phyloP scores from a whole-genome alignment of 2,329 filamentous ascomycete species.

The Kalaharituber pfeilii region DNA sequence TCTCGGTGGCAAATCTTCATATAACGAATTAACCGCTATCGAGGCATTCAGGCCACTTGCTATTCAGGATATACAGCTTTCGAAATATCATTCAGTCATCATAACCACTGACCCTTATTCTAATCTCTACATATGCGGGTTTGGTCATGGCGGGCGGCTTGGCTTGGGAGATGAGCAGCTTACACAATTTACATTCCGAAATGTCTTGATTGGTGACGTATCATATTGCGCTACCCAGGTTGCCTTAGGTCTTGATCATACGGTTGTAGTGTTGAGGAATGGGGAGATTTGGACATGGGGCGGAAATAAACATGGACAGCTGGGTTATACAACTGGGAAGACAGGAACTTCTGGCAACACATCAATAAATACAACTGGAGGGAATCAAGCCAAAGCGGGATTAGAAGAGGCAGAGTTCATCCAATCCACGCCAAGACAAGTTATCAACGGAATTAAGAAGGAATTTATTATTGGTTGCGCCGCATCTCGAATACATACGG shows the following conservation, averaged over 20 bases:
- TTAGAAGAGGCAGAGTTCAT: conserved; percentile 58
- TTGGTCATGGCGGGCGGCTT: conserved; percentile 75
- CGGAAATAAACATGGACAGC: conserved; percentile 64
- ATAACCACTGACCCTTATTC: conserved; percentile 72
- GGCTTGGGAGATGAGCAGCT: conserved; percentile 69
- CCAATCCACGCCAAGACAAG: conserved; percentile 63
- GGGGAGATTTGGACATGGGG: conserved; percentile 96
- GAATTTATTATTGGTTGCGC: conserved; percentile 67
- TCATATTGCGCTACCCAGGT: conserved; percentile 51
- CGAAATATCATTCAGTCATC: conserved; percentile 80
- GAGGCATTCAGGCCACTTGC: conserved; percentile 14
- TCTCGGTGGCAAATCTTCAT: conserved; percentile 27
- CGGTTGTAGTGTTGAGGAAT: conserved; percentile 62
- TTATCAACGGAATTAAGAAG: conserved; percentile 81
- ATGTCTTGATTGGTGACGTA: conserved; percentile 37
- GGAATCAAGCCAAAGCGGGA: conserved; percentile 18
- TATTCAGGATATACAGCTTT: conserved; percentile 37
- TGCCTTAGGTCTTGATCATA: conserved; percentile 80
- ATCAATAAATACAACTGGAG: conserved; percentile 11
- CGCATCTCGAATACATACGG: conserved; percentile 80
- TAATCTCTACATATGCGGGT: conserved; percentile 83
- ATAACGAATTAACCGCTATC: conserved; percentile 12
- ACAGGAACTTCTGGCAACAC: conserved; percentile 23
- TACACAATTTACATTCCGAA: conserved; percentile 65
- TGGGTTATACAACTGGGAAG: conserved; percentile 55